Conservation (phyloP, 345 rosid genomes). For the Camelina laxa region DNA sequence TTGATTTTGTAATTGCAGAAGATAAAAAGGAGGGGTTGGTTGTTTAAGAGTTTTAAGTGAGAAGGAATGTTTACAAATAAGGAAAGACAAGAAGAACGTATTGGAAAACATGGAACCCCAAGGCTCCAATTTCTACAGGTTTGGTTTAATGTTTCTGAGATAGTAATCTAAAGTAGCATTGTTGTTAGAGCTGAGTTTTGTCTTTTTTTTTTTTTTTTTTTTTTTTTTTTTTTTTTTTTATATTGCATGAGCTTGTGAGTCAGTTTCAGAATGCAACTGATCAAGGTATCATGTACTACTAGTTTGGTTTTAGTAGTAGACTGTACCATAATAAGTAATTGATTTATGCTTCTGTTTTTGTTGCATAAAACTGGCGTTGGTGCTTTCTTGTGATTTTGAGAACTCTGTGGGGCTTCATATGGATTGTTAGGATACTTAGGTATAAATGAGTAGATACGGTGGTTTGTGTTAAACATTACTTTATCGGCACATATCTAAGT, state of each 20-base stretch:
- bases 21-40: not conserved
- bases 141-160: no score
- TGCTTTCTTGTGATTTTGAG: not conserved
- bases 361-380: not conserved
- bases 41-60: no score
- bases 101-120: conserved; percentile 50
- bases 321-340: not conserved
- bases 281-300: conserved; percentile 52
- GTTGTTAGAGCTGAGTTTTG: not conserved
- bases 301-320: not conserved
- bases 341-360: not conserved
- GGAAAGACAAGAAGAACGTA: conserved; percentile 84
- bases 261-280: conserved; percentile 75
- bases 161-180: not conserved
- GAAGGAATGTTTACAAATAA: conserved; percentile 71
- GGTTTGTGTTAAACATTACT: not conserved
- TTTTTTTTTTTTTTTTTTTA: not conserved
- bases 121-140: conserved; percentile 79
- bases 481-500: not conserved
- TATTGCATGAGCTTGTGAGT: conserved; percentile 70
- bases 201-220: not conserved
- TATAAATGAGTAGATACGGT: not conserved
- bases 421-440: not conserved
- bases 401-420: not conserved
- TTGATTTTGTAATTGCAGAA: no score